phyloP scores from a whole-genome alignment of 169 alveolate genomes.

The Plasmodium blacklocki region DNA sequence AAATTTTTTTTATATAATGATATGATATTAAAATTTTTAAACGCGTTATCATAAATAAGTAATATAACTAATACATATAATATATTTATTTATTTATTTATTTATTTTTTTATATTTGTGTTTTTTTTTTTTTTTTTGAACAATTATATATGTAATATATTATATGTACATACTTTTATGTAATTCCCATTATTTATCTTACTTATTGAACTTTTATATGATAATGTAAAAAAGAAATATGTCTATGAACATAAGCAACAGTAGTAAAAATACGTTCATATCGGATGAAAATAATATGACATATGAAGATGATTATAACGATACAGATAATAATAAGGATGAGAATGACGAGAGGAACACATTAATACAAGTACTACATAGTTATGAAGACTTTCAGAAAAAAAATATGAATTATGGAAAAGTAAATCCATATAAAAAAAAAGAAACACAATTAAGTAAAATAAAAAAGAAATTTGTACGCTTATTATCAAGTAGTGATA shows the following conservation, averaged over 20 bases:
- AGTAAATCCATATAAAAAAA: conserved; percentile 57
- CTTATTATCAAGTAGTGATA: conserved; percentile 40
- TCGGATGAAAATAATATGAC: conserved; percentile 2
- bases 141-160: too few species aligned
- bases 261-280: background rate
- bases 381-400: conserved; percentile 74
- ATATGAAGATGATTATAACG: conserved; percentile 12
- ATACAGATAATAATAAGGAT: conserved; percentile 3
- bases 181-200: background rate
- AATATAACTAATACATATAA: too few species aligned
- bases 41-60: too few species aligned
- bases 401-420: conserved; percentile 59
- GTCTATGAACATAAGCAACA: conserved; percentile 6
- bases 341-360: conserved; percentile 48
- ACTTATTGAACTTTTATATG: background rate
- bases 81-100: too few species aligned
- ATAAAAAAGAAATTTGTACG: conserved; percentile 19
- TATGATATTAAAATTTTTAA: too few species aligned
- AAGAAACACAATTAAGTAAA: conserved; percentile 40
- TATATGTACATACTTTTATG: too few species aligned
- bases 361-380: conserved; percentile 64
- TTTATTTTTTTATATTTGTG: too few species aligned
- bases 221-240: background rate
- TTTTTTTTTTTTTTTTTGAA: too few species aligned
- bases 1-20: too few species aligned